These are phyloP conservation scores for Talaromyces wortmannii DNA, from an alignment of 495 filamentous ascomycete genomes.

Conservation along the genomic window DNA sequence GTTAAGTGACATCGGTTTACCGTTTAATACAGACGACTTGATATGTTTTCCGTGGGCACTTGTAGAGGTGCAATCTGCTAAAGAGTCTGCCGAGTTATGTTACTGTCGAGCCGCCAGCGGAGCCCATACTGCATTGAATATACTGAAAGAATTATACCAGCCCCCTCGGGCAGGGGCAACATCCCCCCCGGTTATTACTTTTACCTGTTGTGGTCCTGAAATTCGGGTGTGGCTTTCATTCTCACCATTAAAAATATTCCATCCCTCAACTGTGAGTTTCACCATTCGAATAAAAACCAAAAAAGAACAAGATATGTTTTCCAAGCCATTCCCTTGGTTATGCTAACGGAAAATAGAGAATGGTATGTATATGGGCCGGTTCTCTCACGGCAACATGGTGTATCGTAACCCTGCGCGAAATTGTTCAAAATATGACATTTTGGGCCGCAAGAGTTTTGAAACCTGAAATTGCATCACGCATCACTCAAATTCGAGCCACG, in stretches of 20 bases:
- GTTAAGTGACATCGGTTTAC: neutral
- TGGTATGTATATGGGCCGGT: constrained; percentile 1
- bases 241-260: neutral
- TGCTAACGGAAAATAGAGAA: neutral
- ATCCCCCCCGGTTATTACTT: neutral
- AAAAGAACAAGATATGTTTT: neutral
- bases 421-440: constrained; percentile 2
- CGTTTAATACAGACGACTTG: neutral
- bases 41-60: constrained; percentile 4
- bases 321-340: neutral
- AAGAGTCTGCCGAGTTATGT: neutral
- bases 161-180: neutral
- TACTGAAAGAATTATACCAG: neutral
- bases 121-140: neutral
- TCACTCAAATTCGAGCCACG: neutral
- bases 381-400: neutral
- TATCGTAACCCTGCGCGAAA: neutral
- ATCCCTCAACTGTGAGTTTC: neutral
- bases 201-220: constrained; percentile 1
- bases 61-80: neutral
- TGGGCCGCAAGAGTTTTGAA: constrained; percentile 2
- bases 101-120: neutral
- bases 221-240: constrained; percentile 1
- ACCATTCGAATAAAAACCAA: neutral
- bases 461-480: neutral